A percentile compares a stretch with the other conserved stretches of the same genome.
Conservation (phyloP, 208 protist species). For the Leishmania tropica region DNA sequence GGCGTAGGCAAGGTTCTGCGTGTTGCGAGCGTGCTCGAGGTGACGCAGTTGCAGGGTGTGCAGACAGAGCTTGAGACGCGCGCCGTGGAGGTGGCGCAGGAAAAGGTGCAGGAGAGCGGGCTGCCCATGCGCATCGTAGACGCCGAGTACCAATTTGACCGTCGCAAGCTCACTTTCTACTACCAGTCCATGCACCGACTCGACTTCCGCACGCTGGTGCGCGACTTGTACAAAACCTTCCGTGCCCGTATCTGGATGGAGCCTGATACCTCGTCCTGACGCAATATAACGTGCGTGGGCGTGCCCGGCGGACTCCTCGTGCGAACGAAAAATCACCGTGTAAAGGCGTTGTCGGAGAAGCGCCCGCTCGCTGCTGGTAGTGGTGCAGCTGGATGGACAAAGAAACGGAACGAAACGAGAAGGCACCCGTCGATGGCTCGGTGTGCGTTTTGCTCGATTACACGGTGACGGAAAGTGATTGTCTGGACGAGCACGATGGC, state of each 20-base stretch:
- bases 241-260: conserved; percentile 94
- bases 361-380: neutral
- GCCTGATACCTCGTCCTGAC: conserved; percentile 50
- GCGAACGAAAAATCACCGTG: neutral
- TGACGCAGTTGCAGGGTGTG: conserved; percentile 84
- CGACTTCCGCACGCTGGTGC: conserved; percentile 90
- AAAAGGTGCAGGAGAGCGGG: conserved; percentile 84
- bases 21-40: conserved; percentile 78
- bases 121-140: conserved; percentile 92
- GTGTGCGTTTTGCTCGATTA: neutral
- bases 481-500: neutral
- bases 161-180: conserved; percentile 93
- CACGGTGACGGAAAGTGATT: neutral
- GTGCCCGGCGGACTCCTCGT: neutral
- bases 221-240: conserved; percentile 91
- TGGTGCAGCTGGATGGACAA: neutral
- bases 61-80: conserved; percentile 88
- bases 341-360: neutral
- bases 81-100: conserved; percentile 83
- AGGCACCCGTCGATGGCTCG: neutral
- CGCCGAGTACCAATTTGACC: conserved; percentile 93
- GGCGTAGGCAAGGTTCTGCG: conserved; percentile 82
- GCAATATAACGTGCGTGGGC: neutral
- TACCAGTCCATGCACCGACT: conserved; percentile 86
- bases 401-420: neutral